Base-by-base conservation (phyloP, 495 filamentous ascomycete species). In the Neurospora sp. region DNA sequence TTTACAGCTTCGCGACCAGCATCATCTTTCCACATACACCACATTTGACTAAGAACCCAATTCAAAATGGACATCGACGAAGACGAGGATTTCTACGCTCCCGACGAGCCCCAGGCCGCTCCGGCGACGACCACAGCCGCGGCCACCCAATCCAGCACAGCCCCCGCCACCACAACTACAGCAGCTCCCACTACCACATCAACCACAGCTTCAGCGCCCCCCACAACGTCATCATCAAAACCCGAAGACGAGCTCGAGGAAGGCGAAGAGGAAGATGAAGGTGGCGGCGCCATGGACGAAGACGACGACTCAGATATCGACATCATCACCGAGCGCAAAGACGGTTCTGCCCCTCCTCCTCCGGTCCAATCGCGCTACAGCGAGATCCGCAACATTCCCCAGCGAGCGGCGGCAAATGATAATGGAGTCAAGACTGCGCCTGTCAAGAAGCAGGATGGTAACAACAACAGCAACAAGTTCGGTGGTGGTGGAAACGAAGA, bases 251-350 rank as follows among this genome's bases (percentile, higher is more conserved):
- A 88, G 72, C 79, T 89, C 69, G 87, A 89, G 78, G 87, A 87
- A 68, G 83, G 86, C 37, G 87, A 90, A 61, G 87, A 88, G 75
- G 88, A 90, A 72, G 92, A 91, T 68, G 90, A 93, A 73, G 88
- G 88, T 3, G 90, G 53, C 12, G 53, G 89, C 38, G 90, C 91
- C 71, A 93, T 93, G 82, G 90, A 93, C 69, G 93, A 94, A 74
- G 87, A 88, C 45, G 71, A 76, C 70, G 68, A 14, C 22, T 9
- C 75, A 80, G 96, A 98, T 73, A 92, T 99, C 76, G 94, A 98
- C 76, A 96, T 99, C 76, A 96, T 98, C 75, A 94, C 92, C 73
- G 96, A 94, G 76, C 83, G 87, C 40, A 92, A 96, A 81, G 93
- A 94, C 70, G 91, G 91, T 72, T 85, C 92, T 53, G 89, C 93